Base-by-base conservation (phyloP, 768 basidiomycete species). In the Hygrophorus pudorinus region DNA sequence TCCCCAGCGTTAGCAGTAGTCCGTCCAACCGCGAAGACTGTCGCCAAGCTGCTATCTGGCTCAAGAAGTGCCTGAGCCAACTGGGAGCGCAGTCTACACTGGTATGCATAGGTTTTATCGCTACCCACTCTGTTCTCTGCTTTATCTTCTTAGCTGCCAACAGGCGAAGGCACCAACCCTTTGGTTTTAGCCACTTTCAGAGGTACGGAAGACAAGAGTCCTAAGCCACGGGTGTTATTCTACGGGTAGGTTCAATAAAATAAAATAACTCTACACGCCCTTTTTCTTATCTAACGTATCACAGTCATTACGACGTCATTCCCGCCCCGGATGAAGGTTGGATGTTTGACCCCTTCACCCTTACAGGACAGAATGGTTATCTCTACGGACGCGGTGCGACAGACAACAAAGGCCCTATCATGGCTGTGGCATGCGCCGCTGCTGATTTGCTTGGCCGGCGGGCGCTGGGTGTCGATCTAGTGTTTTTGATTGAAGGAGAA, bases 291-390 rank as follows among this genome's bases (percentile, higher is more conserved):
- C 12, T 5, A 7, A 13, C 12, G 16, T 13, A 35, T 18, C 14
- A 2, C 38, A 89, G 89, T 2, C 96, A 99, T 59, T 99, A 98
- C 65, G 96, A 99, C 53, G 89, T 98, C n/a, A 88, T 98, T 38
- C 69, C 83, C 0, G 91, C 92, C 0, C 79, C 78, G 0, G 61
- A 66, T 8, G 67, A 75, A 5, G 77, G 81, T 10, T 97, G 94
- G 94, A 63, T 71, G 16, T 80, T 83, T 1, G 80, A 90, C 47
- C 94, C 96, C 0, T 99, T 90, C 65, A 69, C 65, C 5, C 63
- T 97, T 49, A 75, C 75, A 0, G 91, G 91, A 2, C 73, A 79
- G 9, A 91, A 97, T 53, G 92, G 91, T 0, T 92, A 86, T 56
- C 65, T 93, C 0, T 92, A 91, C 54, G 94, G 93, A 16, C 79